Conservation (phyloP, 1,284 basidiomycete species). For the Irpex rosettiformis region DNA sequence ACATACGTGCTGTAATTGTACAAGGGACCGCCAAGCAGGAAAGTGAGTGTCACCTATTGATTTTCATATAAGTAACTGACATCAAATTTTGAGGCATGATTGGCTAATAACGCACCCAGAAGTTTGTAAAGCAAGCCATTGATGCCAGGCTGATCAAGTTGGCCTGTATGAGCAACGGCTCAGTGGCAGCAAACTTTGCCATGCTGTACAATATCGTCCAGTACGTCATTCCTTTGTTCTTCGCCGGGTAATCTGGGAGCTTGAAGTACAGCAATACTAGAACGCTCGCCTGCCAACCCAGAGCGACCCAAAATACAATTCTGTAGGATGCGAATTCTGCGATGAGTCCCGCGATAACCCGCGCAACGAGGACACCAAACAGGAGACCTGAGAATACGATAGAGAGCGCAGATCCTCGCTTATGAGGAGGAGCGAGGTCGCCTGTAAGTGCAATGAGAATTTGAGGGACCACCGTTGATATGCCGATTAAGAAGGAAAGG, state of each 20-base stretch:
- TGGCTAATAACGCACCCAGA: conserved; percentile 32
- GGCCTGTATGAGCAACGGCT: conserved; percentile 48
- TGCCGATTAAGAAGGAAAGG: conserved; percentile 44
- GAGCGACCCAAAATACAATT: conserved; percentile 44
- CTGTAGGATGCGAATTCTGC: conserved; percentile 44
- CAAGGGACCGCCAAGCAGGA: conserved; percentile 41
- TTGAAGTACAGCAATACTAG: conserved; percentile 36
- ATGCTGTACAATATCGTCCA: conserved; percentile 43
- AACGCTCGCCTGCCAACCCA: conserved; percentile 37
- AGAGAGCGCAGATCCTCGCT: conserved; percentile 44
- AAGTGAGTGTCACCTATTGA: conserved; percentile 35
- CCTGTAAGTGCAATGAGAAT: conserved; percentile 51
- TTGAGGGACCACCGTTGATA: conserved; percentile 40
- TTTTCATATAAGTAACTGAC: neutral
- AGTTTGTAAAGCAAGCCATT: conserved; percentile 37
- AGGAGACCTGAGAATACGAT: conserved; percentile 50
- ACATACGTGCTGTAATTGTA: conserved; percentile 37
- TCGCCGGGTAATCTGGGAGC: conserved; percentile 50
- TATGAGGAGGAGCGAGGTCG: conserved; percentile 47
- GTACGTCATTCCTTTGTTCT: conserved; percentile 39
- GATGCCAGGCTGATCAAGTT: conserved; percentile 38
- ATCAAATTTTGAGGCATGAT: too few relatives aligned
- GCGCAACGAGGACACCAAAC: conserved; percentile 45
- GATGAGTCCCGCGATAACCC: conserved; percentile 46
- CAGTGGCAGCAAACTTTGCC: conserved; percentile 44